A percentile compares a stretch with the other conserved stretches of the same genome.
Evolutionary conservation across 805 yeast genomes (phyloP).

Genomic region (Barnettozyma sucrosica): DNA sequence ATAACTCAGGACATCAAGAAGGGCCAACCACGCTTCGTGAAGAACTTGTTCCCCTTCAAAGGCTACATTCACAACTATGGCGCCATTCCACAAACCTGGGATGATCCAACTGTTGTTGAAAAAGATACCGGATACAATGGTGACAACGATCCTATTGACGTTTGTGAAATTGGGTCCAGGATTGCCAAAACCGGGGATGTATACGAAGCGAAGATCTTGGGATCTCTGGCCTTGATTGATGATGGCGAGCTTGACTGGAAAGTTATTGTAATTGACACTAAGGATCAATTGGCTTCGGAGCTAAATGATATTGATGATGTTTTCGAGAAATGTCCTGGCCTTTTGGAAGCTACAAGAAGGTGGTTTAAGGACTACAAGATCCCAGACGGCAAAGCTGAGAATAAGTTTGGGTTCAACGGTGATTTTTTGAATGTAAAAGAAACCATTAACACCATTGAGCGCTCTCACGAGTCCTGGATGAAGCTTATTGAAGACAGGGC

Average conservation of each 20-base stretch:
- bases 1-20: conserved; percentile 75
- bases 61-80: conserved; percentile 89
- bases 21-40: conserved; percentile 68
- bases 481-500: conserved; percentile 42
- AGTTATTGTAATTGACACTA: conserved; percentile 60
- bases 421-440: conserved; percentile 51
- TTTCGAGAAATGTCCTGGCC: conserved; percentile 60
- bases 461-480: conserved; percentile 68
- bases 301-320: conserved; percentile 66
- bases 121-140: conserved; percentile 48
- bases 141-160: conserved; percentile 94
- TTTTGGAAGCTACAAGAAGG: conserved; percentile 57
- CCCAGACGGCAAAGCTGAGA: conserved; percentile 75
- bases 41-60: conserved; percentile 74
- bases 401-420: conserved; percentile 71
- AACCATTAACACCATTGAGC: conserved; percentile 55
- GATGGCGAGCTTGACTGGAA: conserved; percentile 99
- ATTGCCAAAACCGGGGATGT: conserved; percentile 59
- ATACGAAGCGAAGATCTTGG: conserved; percentile 62
- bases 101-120: conserved; percentile 66
- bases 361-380: conserved; percentile 85
- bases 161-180: conserved; percentile 63
- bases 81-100: conserved; percentile 95
- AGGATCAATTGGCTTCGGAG: conserved; percentile 58
- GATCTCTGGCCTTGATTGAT: conserved; percentile 73